A percentile compares a stretch with the other conserved stretches of the same genome.
These are phyloP conservation scores for Thelonectria rubi DNA, from an alignment of 2,329 filamentous ascomycete genomes.

Conservation along the genomic window DNA sequence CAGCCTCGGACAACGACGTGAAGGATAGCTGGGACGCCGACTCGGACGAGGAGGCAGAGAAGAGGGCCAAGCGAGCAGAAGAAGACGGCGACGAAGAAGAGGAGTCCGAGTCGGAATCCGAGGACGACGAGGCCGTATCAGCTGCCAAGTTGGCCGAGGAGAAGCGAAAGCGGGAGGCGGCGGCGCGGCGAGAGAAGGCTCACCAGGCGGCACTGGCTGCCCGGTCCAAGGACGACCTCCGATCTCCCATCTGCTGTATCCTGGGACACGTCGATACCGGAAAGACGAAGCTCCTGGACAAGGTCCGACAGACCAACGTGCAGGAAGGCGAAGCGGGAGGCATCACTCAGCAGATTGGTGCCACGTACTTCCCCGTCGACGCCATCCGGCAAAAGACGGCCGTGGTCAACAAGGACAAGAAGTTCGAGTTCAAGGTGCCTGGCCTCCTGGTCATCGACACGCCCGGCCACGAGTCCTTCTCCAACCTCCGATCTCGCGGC, in stretches of 20 bases:
- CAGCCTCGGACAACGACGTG: conserved; percentile 78
- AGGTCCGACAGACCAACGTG: conserved; percentile 97
- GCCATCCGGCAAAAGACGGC: conserved; percentile 91
- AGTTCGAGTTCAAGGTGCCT: conserved; percentile 96
- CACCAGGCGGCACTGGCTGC: conserved; percentile 92
- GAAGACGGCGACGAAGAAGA: conserved; percentile 53
- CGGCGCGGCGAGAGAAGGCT: conserved; percentile 86
- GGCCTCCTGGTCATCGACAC: conserved; percentile 97
- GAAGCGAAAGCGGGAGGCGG: conserved; percentile 86
- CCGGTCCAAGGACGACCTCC: conserved; percentile 90
- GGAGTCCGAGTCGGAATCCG: conserved; percentile 73
- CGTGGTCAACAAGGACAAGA: conserved; percentile 89
- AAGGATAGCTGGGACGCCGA: conserved; percentile 97
- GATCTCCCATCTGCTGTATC: conserved; percentile 99
- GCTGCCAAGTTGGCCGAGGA: conserved; percentile 77
- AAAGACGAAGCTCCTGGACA: conserved; percentile 99
- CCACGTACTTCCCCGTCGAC: conserved; percentile 97
- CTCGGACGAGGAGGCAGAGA: conserved; percentile 69
- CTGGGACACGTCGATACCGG: conserved; percentile 99
- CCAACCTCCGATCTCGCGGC: conserved; percentile 94
- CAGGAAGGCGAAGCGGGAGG: conserved; percentile 99
- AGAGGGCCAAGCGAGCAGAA: conserved; percentile 48
- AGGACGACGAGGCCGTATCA: conserved; percentile 78
- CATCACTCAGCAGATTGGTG: conserved; percentile 99
- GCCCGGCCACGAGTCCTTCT: conserved; percentile 99